phyloP scores from a whole-genome alignment of 768 basidiomycete genomes.

The Leccinum uliginosum region DNA sequence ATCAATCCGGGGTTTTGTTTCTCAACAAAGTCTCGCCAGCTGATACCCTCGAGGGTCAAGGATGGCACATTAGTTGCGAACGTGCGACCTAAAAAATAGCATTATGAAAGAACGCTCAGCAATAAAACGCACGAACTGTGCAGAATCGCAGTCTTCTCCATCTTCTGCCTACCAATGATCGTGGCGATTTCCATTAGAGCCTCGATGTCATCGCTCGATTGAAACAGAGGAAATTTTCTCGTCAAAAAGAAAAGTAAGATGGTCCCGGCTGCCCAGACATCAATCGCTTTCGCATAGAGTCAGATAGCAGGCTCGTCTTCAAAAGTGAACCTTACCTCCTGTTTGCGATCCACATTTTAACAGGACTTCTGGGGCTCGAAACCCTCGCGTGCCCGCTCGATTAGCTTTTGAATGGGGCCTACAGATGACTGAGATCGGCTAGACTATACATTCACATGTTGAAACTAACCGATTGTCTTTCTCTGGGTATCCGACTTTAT shows the following conservation, averaged over 20 bases:
- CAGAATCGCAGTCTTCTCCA: slow-evolving; percentile 81
- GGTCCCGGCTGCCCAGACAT: slow-evolving; percentile 93
- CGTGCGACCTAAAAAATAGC: slow-evolving; percentile 61
- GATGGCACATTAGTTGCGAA: slow-evolving; percentile 89
- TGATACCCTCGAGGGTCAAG: slow-evolving; percentile 57
- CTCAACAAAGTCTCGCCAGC: slow-evolving; percentile 74
- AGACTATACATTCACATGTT: neutral
- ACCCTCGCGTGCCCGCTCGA: slow-evolving; percentile 94
- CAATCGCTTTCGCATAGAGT: slow-evolving; percentile 62
- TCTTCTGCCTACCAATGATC: slow-evolving; percentile 75
- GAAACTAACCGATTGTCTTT: slow-evolving; percentile 62
- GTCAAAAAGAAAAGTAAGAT: slow-evolving; percentile 91
- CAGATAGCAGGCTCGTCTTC: slow-evolving; percentile 3
- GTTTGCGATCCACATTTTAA: slow-evolving; percentile 92
- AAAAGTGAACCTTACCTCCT: slow-evolving; percentile 56
- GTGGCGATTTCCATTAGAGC: slow-evolving; percentile 92
- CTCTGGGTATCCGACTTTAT: slow-evolving; percentile 73
- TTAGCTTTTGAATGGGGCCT: slow-evolving; percentile 89
- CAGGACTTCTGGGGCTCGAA: slow-evolving; percentile 94
- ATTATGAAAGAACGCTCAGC: slow-evolving; percentile 2
- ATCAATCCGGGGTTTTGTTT: slow-evolving; percentile 70
- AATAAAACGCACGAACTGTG: slow-evolving; percentile 62
- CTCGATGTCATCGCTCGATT: slow-evolving; percentile 90
- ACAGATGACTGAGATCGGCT: neutral
- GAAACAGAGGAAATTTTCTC: slow-evolving; percentile 90